These are phyloP conservation scores for Mycosphaerella sp. DNA, from an alignment of 2,329 filamentous ascomycete genomes.

Conservation along the genomic window DNA sequence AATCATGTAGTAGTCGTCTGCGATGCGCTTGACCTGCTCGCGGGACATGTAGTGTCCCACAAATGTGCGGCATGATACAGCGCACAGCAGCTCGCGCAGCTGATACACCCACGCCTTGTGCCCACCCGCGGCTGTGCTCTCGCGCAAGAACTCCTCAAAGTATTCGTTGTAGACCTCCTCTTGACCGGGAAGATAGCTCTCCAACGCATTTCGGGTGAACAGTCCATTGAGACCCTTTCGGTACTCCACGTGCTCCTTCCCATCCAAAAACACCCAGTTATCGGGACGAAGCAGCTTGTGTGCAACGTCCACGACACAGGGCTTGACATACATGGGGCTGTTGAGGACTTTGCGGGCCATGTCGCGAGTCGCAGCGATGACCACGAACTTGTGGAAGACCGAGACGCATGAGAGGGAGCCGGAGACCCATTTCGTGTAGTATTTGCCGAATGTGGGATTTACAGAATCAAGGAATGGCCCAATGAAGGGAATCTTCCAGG, in stretches of 20 bases:
- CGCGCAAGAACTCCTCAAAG: conserved; percentile 69
- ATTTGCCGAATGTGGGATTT: conserved; percentile 84
- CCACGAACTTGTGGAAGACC: conserved; percentile 99
- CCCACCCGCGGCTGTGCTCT: conserved; percentile 64
- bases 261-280: conserved; percentile 97
- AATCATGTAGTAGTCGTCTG: conserved; percentile 94
- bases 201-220: conserved; percentile 85
- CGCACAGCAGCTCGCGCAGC: conserved; percentile 92
- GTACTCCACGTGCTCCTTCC: conserved; percentile 91
- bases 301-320: conserved; percentile 90
- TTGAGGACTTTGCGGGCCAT: conserved; percentile 97
- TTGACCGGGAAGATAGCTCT: conserved; percentile 82
- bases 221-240: conserved; percentile 92
- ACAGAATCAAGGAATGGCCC: conserved; percentile 93
- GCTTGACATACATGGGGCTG: conserved; percentile 84
- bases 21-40: conserved; percentile 84
- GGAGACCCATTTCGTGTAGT: conserved; percentile 86
- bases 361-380: conserved; percentile 90
- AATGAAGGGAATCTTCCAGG: conserved; percentile 50
- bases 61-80: conserved; percentile 93
- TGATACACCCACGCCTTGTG: conserved; percentile 81
- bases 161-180: conserved; percentile 87
- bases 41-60: conserved; percentile 93
- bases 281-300: conserved; percentile 85
- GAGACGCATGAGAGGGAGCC: conserved; percentile 93